Evolutionary conservation across 2,329 filamentous ascomycete species (phyloP).

Genomic region (Thermothelomyces thermophilus): DNA sequence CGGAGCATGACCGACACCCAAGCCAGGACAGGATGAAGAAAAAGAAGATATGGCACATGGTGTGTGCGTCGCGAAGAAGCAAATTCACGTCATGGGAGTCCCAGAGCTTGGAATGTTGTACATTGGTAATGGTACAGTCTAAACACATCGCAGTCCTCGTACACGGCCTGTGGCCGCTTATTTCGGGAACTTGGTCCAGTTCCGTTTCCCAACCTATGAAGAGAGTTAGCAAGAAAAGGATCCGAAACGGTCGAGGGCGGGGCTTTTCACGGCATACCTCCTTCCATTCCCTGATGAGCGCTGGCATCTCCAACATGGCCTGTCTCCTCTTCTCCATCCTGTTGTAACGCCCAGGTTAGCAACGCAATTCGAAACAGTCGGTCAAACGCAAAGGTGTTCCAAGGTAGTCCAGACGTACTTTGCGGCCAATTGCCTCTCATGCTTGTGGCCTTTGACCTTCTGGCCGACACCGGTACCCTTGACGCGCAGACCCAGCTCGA

Average conservation of each 20-base stretch:
- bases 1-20: neutral
- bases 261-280: slow-evolving; percentile 52
- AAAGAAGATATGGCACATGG: no score
- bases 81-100: no score
- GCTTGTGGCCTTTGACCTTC: slow-evolving; percentile 88
- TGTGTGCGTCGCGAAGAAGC: no score
- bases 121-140: slow-evolving; percentile 25
- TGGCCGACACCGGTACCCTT: slow-evolving; percentile 92
- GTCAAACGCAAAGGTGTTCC: neutral
- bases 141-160: slow-evolving; percentile 12
- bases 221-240: slow-evolving; percentile 30
- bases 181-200: slow-evolving; percentile 54
- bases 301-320: slow-evolving; percentile 93
- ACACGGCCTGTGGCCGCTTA: slow-evolving; percentile 10
- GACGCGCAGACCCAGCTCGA: slow-evolving; percentile 74
- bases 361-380: neutral
- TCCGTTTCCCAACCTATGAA: slow-evolving; percentile 45
- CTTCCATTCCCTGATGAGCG: slow-evolving; percentile 89
- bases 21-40: neutral
- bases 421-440: slow-evolving; percentile 79
- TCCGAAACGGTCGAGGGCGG: neutral
- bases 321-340: slow-evolving; percentile 82
- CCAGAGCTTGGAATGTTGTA: slow-evolving; percentile 18
- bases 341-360: slow-evolving; percentile 29
- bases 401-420: slow-evolving; percentile 45